phyloP scores from a whole-genome alignment of 148 eudicot species.

The Suaeda aralocaspica region DNA sequence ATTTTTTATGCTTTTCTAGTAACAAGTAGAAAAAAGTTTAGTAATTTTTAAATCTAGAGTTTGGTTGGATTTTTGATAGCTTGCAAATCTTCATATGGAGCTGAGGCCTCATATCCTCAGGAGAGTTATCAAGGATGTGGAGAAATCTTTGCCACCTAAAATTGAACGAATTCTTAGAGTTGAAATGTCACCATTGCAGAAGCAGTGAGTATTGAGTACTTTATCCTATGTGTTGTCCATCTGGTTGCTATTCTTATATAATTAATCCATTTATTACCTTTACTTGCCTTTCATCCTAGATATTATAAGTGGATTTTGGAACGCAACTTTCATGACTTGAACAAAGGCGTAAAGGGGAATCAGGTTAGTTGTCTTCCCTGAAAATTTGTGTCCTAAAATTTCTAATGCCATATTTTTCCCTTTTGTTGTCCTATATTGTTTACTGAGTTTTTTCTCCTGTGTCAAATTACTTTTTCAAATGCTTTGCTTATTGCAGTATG shows the following conservation, averaged over 20 bases:
- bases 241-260: not conserved
- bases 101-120: constrained; percentile 96
- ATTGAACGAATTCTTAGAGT: constrained; percentile 96
- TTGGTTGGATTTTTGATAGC: constrained; percentile 35
- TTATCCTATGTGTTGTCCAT: not conserved
- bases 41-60: not conserved
- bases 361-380: constrained; percentile 49
- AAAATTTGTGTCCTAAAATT: not conserved
- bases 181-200: constrained; percentile 99
- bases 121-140: constrained; percentile 97
- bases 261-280: constrained; percentile 4
- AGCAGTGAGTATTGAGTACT: constrained; percentile 66
- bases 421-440: not conserved
- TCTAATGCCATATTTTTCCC: not conserved
- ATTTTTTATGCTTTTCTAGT: not conserved
- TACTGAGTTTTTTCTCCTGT: not conserved
- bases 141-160: constrained; percentile 98
- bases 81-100: constrained; percentile 96
- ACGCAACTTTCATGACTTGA: constrained; percentile 94
- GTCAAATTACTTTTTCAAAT: not conserved
- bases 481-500: not conserved
- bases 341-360: constrained; percentile 98
- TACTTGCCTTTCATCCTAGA: constrained; percentile 35
- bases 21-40: not conserved
- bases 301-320: constrained; percentile 99